A percentile compares a stretch with the other conserved stretches of the same genome.
These are phyloP conservation scores for Fennellomyces sp. DNA, from an alignment of 371 early-diverging fungal species.

Conservation along the genomic window DNA sequence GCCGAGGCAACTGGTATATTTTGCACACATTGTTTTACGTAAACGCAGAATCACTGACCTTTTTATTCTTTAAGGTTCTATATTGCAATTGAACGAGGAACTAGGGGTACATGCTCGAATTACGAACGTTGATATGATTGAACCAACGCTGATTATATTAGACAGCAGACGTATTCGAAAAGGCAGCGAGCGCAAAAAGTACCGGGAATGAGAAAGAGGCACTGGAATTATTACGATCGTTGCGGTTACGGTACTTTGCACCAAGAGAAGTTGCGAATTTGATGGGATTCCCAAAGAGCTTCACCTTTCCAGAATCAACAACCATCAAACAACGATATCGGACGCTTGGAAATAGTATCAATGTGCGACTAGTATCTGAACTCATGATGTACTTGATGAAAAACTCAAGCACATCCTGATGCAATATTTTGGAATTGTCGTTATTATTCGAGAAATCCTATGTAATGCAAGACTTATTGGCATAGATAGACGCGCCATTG, in stretches of 20 bases:
- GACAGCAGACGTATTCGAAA: slow-evolving; percentile 26
- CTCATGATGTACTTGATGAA: slow-evolving; percentile 76
- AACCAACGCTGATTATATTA: slow-evolving; percentile 5
- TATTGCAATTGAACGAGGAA: slow-evolving; percentile 60
- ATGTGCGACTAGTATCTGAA: slow-evolving; percentile 63
- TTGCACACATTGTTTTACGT: too few relatives aligned
- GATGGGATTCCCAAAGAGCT: slow-evolving; percentile 76
- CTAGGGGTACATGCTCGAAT: slow-evolving; percentile 43
- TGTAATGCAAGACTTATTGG: too few relatives aligned
- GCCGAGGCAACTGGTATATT: slow-evolving; percentile 70
- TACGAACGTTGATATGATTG: neutral
- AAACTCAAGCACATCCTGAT: slow-evolving; percentile 36
- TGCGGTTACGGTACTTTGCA: slow-evolving; percentile 77
- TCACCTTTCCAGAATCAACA: slow-evolving; percentile 55
- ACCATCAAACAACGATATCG: slow-evolving; percentile 66
- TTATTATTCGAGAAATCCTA: too few relatives aligned
- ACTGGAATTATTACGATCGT: slow-evolving; percentile 27
- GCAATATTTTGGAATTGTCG: too few relatives aligned
- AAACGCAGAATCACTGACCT: too few relatives aligned
- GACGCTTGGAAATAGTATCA: slow-evolving; percentile 72
- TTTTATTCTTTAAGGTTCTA: slow-evolving; percentile 39
- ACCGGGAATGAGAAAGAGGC: slow-evolving; percentile 27
- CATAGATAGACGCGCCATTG: too few relatives aligned
- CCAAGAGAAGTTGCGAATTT: slow-evolving; percentile 77
- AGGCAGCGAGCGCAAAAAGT: slow-evolving; percentile 24